Conservation (phyloP, 192 early-diverging fungal genomes). For the Backusella macrospora region DNA sequence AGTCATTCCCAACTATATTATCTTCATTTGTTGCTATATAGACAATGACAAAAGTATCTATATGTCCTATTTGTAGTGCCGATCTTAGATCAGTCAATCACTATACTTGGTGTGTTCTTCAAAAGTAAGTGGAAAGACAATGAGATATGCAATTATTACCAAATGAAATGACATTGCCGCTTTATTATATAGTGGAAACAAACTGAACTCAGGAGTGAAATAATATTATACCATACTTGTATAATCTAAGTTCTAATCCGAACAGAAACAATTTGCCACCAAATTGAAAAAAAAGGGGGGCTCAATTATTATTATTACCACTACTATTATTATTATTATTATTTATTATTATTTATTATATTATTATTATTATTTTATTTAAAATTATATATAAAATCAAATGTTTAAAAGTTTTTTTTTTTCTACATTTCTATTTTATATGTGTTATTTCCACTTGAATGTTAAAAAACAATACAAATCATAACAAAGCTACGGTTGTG, state of each 20-base stretch:
- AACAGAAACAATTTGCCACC: neutral
- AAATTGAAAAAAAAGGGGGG: neutral
- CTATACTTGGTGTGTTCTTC: constrained; percentile 3
- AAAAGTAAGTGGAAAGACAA: neutral
- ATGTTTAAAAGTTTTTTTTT: neutral
- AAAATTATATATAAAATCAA: neutral
- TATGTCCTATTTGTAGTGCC: neutral
- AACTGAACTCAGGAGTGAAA: neutral
- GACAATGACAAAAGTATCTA: neutral
- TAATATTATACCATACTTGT: no score
- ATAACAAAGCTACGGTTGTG: neutral
- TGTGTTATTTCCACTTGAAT: neutral
- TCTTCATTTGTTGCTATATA: neutral
- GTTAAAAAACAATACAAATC: constrained; percentile 14
- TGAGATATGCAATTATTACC: neutral
- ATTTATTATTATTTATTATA: no score
- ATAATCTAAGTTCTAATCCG: neutral
- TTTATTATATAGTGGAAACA: neutral
- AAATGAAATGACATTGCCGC: neutral
- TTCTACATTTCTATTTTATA: neutral
- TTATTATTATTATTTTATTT: no score
- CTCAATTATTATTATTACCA: no score
- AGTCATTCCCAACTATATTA: neutral
- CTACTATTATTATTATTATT: no score
- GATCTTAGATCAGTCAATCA: constrained; percentile 1